These are phyloP conservation scores for Didymellaceae sp. DNA, from an alignment of 2,329 filamentous ascomycete species.

Conservation along the genomic window DNA sequence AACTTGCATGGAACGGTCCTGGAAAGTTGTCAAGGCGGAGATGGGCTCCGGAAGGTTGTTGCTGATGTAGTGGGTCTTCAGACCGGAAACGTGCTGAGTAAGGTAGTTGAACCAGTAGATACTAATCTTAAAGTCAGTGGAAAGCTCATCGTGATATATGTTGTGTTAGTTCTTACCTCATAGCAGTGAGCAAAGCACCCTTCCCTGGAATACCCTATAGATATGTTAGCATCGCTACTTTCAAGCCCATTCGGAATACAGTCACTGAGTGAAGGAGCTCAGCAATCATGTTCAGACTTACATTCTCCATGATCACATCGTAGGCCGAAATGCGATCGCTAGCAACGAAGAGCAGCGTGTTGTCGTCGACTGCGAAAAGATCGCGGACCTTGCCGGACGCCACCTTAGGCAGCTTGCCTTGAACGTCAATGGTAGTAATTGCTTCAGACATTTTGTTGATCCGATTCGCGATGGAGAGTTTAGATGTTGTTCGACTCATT, in stretches of 20 bases:
- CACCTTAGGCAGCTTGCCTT: slow-evolving; percentile 53
- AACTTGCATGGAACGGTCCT: slow-evolving; percentile 76
- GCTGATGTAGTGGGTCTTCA: slow-evolving; percentile 69
- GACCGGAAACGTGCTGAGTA: slow-evolving; percentile 59
- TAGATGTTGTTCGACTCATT: slow-evolving; percentile 12
- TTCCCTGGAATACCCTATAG: slow-evolving; percentile 70
- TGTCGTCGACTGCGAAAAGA: slow-evolving; percentile 73
- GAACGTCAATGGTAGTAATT: slow-evolving; percentile 41
- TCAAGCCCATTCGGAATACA: background rate
- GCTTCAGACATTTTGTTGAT: slow-evolving; percentile 21
- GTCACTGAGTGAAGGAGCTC: background rate
- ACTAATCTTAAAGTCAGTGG: slow-evolving; percentile 20
- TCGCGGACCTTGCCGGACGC: slow-evolving; percentile 80
- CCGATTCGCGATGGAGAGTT: background rate
- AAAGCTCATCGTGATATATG: background rate
- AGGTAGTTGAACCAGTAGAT: slow-evolving; percentile 73
- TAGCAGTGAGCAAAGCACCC: slow-evolving; percentile 70
- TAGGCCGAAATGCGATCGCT: slow-evolving; percentile 94
- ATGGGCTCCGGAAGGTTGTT: slow-evolving; percentile 59
- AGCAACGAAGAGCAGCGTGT: slow-evolving; percentile 80
- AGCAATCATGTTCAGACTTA: slow-evolving; percentile 42
- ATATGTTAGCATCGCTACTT: background rate
- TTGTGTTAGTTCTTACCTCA: slow-evolving; percentile 57
- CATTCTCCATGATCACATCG: slow-evolving; percentile 87
- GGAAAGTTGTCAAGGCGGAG: slow-evolving; percentile 55